Conservation (phyloP, 148 eudicot genomes). For the Salicornia ramosissima region DNA sequence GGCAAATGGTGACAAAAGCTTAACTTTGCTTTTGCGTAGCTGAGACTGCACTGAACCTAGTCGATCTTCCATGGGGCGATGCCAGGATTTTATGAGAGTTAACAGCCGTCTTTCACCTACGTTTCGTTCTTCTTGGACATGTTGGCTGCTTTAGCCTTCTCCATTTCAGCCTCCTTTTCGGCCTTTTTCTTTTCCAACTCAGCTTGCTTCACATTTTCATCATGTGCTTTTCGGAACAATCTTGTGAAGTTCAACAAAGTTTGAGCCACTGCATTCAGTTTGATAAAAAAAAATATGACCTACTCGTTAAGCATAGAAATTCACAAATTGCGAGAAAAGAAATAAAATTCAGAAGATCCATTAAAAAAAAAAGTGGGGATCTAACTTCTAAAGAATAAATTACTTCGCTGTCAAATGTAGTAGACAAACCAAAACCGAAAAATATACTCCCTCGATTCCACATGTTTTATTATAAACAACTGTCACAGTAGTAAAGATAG, state of each 20-base stretch:
- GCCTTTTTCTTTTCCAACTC: slow-evolving; percentile 85
- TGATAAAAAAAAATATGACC: slow-evolving; percentile 8
- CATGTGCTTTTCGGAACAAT: slow-evolving; percentile 76
- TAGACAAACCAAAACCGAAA: no score
- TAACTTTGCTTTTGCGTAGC: slow-evolving; percentile 12
- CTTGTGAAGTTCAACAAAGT: slow-evolving; percentile 81
- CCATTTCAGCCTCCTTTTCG: slow-evolving; percentile 75
- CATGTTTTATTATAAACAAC: background rate
- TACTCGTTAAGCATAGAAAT: background rate
- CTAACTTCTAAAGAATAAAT: no score
- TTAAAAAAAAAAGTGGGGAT: no score
- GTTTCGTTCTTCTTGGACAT: slow-evolving; percentile 36
- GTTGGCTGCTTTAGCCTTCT: slow-evolving; percentile 52
- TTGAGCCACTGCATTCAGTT: slow-evolving; percentile 53
- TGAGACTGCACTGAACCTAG: slow-evolving; percentile 15
- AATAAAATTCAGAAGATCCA: background rate
- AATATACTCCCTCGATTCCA: background rate
- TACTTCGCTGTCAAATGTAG: no score
- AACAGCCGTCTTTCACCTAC: slow-evolving; percentile 12
- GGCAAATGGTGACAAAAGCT: slow-evolving; percentile 15
- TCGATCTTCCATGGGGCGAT: background rate
- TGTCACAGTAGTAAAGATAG: background rate
- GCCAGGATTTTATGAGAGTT: slow-evolving; percentile 2
- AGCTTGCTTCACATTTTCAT: slow-evolving; percentile 80
- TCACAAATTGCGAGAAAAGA: background rate